Base-by-base conservation (phyloP, 2,329 filamentous ascomycete genomes). In the Didymella sp. region DNA sequence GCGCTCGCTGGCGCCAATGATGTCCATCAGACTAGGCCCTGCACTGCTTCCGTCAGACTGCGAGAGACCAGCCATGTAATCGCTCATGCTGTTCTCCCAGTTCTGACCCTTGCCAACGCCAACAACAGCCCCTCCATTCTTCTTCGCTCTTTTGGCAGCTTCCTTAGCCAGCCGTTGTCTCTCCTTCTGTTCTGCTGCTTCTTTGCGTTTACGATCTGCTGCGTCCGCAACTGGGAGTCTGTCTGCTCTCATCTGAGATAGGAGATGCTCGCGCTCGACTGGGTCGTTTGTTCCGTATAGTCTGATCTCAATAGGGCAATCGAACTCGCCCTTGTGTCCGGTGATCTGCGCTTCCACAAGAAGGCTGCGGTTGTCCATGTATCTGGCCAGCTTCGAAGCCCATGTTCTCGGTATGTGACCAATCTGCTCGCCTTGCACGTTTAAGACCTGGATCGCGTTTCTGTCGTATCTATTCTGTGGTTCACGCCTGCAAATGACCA, bases 381-480 rank as follows among this genome's bases (percentile, higher is more conserved):
- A 92, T 2, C 83, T 84, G 0, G 90, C 87, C 50, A 96, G 77
- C 73, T 90, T 94, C n/a, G 81, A 78, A 0, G 87, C 91, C 21
- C 91, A 70, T 1, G 77, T 80, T 12, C 85, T 81, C 6, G 90
- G 89, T 37, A 96, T 80, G 74, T 96, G 91, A 0, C 92, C 92
- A 65, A 96, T 90, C 68, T 96, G 91, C 7, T 76, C 73, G 15
- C 86, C 84, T 69, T 89, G 84, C 13, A 93, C 90, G 73, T 95
- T 96, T 66, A 90, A 83, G 1, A 96, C 85, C 5, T 86, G 85
- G 55, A 96, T 91, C 0, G 91, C 91, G 76, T 95, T 95, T 45
- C 64, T 25, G 45, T 75, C 73, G 44, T 71, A 75, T 15, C 77
- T 79, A 67, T 94, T 94, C 1, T 75, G 68, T 1, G 89, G 87